These are phyloP conservation scores for Vickermania spadyakhi DNA, from an alignment of 208 protist species.

Conservation along the genomic window DNA sequence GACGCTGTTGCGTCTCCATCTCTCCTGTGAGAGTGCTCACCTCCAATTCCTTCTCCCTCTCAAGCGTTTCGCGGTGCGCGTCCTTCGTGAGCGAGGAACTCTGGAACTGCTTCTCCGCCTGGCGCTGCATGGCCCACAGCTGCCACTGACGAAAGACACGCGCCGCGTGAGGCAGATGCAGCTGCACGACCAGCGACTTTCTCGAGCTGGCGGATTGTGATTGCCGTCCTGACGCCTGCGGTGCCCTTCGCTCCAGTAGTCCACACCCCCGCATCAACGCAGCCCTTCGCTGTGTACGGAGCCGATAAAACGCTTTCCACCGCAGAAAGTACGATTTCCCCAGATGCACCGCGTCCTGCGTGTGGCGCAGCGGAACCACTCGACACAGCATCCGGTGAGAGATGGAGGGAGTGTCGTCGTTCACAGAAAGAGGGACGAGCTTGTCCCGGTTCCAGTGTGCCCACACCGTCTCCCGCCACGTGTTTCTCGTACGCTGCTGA, in stretches of 20 bases:
- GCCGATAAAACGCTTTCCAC: background rate
- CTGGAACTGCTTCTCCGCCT: background rate
- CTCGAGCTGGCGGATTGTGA: background rate
- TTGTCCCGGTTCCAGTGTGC: background rate
- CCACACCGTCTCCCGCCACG: background rate
- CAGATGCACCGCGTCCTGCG: background rate
- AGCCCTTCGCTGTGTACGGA: background rate
- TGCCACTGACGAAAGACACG: background rate
- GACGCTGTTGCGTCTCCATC: slow-evolving; percentile 1
- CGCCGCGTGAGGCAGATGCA: background rate
- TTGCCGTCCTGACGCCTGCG: background rate
- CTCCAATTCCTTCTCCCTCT: background rate
- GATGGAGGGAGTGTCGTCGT: background rate
- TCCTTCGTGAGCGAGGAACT: background rate
- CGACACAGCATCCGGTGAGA: background rate
- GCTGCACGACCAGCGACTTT: background rate
- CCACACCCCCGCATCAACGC: background rate
- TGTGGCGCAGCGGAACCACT: background rate
- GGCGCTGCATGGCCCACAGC: background rate
- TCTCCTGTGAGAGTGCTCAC: background rate
- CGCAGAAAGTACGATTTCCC: background rate
- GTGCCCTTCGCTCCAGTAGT: background rate
- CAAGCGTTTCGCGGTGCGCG: background rate
- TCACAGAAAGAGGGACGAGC: no score
- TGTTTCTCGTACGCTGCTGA: slow-evolving; percentile 11